A percentile compares a stretch with the other conserved stretches of the same genome.
Evolutionary conservation across 768 basidiomycete species (phyloP).

Genomic region (Hypholoma fasciculare): DNA sequence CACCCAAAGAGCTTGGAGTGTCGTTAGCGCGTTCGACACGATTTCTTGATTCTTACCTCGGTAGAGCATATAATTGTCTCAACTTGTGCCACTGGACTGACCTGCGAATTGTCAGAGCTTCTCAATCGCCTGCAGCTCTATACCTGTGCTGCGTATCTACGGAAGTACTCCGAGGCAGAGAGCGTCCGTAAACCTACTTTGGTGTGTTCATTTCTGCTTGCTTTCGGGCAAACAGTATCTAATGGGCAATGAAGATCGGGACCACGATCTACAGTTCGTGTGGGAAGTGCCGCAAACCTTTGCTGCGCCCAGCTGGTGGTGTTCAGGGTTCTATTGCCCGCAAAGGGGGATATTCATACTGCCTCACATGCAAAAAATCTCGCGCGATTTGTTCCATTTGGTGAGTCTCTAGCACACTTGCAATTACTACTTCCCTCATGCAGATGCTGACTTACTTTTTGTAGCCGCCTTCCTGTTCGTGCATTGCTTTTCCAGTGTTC

Average conservation of each 20-base stretch:
- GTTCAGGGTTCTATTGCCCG: conserved; percentile 18
- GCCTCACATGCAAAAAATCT: conserved; percentile 51
- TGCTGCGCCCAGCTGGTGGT: conserved; percentile 42
- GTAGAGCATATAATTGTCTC: conserved; percentile 35
- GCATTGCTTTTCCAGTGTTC: conserved; percentile 73
- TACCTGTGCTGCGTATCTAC: conserved; percentile 70
- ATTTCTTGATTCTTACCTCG: conserved; percentile 74
- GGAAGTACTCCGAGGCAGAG: conserved; percentile 58
- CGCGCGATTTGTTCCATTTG: conserved; percentile 69
- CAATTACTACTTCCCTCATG: neutral
- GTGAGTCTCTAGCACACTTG: conserved; percentile 37
- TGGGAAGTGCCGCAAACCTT: conserved; percentile 66
- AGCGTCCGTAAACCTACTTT: conserved; percentile 53
- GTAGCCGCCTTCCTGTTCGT: conserved; percentile 76
- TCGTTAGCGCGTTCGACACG: conserved; percentile 39
- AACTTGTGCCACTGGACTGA: neutral
- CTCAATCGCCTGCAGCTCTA: conserved; percentile 62
- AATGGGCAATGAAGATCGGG: conserved; percentile 46
- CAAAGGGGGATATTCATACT: conserved; percentile 54
- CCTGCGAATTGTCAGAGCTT: conserved; percentile 44
- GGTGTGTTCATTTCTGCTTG: conserved; percentile 34
- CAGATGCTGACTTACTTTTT: conserved; percentile 6
- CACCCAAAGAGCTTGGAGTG: conserved; percentile 57
- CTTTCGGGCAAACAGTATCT: neutral
- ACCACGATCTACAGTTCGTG: conserved; percentile 74